These are phyloP conservation scores for Chalara sp. DNA, from an alignment of 2,329 filamentous ascomycete species.

Conservation along the genomic window DNA sequence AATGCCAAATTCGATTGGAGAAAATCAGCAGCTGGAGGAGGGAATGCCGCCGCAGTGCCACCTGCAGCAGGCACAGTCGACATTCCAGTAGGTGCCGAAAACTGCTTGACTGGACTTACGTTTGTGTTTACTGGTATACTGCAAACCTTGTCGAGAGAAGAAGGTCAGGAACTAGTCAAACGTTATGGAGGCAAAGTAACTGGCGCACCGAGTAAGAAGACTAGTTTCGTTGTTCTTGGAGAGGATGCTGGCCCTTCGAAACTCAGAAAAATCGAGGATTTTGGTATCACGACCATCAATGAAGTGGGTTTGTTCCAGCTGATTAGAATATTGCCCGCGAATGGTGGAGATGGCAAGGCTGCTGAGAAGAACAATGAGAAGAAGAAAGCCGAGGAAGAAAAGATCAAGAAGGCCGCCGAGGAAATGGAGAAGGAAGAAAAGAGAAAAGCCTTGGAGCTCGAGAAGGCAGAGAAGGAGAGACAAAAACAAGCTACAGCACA, in stretches of 20 bases:
- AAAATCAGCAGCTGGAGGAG: constrained; percentile 49
- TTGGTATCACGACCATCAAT: constrained; percentile 84
- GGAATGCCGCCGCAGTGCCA: constrained; percentile 55
- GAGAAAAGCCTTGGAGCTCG: constrained; percentile 42
- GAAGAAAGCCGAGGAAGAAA: constrained; percentile 75
- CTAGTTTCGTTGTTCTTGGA: constrained; percentile 87
- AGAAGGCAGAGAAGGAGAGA: constrained; percentile 39
- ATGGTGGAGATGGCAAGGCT: constrained; percentile 81
- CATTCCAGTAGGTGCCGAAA: constrained; percentile 75
- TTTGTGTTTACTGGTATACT: constrained; percentile 96
- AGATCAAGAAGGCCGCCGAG: constrained; percentile 70
- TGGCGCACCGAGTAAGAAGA: constrained; percentile 80
- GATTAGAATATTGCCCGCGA: constrained; percentile 72
- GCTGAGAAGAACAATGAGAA: constrained; percentile 82
- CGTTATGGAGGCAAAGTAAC: constrained; percentile 91
- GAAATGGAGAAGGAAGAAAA: constrained; percentile 84
- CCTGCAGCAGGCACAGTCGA: constrained; percentile 59
- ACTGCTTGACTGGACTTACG: constrained; percentile 80
- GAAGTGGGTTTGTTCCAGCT: constrained; percentile 88
- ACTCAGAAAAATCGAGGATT: constrained; percentile 72
- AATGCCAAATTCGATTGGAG: constrained; percentile 76
- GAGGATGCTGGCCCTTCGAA: constrained; percentile 91
- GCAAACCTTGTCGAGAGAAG: constrained; percentile 72
- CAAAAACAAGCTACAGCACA: constrained; percentile 23
- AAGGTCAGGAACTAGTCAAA: constrained; percentile 81